phyloP scores from a whole-genome alignment of 2,329 filamentous ascomycete genomes.

The Paradendryphiella salina region DNA sequence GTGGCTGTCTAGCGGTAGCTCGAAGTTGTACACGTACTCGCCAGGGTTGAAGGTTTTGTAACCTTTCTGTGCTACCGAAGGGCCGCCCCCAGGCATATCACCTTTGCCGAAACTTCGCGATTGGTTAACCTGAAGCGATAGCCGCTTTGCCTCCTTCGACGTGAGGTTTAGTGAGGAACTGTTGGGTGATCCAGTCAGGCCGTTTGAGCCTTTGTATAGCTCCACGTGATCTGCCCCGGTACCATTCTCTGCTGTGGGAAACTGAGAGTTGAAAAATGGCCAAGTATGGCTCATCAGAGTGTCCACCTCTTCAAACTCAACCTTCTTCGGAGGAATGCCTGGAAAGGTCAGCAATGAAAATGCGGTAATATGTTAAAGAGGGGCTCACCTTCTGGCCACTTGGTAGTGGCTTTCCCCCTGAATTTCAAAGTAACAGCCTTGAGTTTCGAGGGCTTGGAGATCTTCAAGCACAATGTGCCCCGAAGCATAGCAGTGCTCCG shows the following conservation, averaged over 20 bases:
- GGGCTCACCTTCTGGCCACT: constrained; percentile 82
- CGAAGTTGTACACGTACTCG: constrained; percentile 75
- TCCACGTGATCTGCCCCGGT: constrained; percentile 67
- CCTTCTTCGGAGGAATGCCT: constrained; percentile 85
- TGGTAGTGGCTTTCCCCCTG: constrained; percentile 80
- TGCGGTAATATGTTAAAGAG: not conserved
- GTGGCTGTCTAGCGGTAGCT: constrained; percentile 78
- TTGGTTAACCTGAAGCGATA: constrained; percentile 79
- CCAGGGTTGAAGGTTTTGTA: constrained; percentile 83
- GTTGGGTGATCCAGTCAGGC: constrained; percentile 52
- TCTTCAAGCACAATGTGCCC: constrained; percentile 77
- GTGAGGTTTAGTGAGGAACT: constrained; percentile 51
- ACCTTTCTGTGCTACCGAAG: constrained; percentile 71
- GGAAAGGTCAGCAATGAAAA: constrained; percentile 9
- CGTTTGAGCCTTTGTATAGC: constrained; percentile 53
- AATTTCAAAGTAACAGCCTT: constrained; percentile 89
- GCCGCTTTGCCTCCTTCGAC: constrained; percentile 62
- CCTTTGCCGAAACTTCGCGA: constrained; percentile 84
- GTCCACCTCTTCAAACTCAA: constrained; percentile 80
- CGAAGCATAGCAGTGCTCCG: constrained; percentile 80
- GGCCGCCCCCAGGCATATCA: constrained; percentile 61
- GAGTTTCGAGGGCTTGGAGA: constrained; percentile 89
- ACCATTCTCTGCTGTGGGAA: constrained; percentile 61
- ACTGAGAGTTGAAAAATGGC: constrained; percentile 87
- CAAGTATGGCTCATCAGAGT: constrained; percentile 84